Evolutionary conservation across 2,329 filamentous ascomycete species (phyloP), one percentile per base, ranked within the genome.

Genomic region (Diaporthe citri): DNA sequence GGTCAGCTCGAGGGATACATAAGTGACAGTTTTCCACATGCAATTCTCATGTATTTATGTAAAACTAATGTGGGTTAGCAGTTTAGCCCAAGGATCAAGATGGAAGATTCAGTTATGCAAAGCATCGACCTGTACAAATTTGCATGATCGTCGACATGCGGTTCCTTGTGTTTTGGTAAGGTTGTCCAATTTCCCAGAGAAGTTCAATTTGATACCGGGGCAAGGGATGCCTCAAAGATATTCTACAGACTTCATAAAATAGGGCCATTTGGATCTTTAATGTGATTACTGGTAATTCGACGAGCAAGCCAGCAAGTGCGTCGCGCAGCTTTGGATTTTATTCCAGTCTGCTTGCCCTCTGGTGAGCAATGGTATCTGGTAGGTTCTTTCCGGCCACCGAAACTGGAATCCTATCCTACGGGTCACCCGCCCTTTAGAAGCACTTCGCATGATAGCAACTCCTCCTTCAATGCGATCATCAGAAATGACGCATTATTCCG

Each of bases 181-280:
- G 2, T 15, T n/a, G 39, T 22, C 25, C n/a, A 9, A 20, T 43
- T 5, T 13, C 39, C 25, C 59, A 34, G 7, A 64, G 8, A 52
- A 52, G 7, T 8, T 36, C 36, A 4, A 62, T 43, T 20, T 12
- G 36, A 12, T 43, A 17, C 36, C 20, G 2, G 2, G 17, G 8
- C 12, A 3, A 28, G 20, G 25, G 4, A 9, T 22, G 20, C 20
- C 12, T 22, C 9, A 46, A 8, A 12, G 22, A 25, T 4, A 9
- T n/a, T 9, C 28, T 25, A 7, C 17, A 6, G 31, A 7, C 12
- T 22, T 17, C 15, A 28, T 22, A n/a, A 5, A 25, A 25, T 25
- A 3, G 3, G n/a, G 8, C 4, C 4, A 1, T 4, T 7, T n/a
- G 2, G 17, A 3, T 46, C 5, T 36, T 5, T n/a, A n/a, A n/a